Evolutionary conservation across 441 rosid species (phyloP).

Genomic region (Euphorbia schlechtendalii): DNA sequence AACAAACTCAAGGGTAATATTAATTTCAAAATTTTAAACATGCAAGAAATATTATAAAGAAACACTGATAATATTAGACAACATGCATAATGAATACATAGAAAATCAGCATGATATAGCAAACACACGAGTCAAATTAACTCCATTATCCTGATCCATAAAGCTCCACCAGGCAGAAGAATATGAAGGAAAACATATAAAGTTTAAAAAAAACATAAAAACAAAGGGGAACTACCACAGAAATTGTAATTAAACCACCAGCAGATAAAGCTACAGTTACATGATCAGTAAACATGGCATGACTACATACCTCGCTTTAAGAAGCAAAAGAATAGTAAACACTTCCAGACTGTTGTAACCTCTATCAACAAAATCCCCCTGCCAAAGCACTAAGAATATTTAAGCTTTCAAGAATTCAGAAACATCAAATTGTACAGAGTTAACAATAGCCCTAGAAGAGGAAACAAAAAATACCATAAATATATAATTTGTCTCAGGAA

Average conservation of each 20-base stretch:
- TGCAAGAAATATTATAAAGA: not conserved
- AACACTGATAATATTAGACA: not conserved
- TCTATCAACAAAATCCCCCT: constrained; percentile 99
- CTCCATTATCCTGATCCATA: not conserved
- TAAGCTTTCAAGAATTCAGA: not conserved
- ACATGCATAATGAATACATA: not conserved
- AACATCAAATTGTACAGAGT: not conserved
- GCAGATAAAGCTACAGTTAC: not conserved
- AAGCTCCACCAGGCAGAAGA: constrained; percentile 2
- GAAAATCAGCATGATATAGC: not conserved
- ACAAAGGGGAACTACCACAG: not conserved
- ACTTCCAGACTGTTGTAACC: constrained; percentile 99
- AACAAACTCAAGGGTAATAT: not conserved
- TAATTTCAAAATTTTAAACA: not conserved
- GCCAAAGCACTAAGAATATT: constrained; percentile 16
- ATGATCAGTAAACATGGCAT: not conserved
- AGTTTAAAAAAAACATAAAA: not conserved
- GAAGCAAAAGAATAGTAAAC: constrained; percentile 95
- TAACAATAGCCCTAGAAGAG: constrained; percentile 1
- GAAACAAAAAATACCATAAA: constrained; percentile 54
- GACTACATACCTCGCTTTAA: constrained; percentile 78
- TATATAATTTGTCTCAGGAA: constrained; percentile 96
- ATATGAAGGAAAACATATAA: not conserved
- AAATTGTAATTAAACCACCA: not conserved
- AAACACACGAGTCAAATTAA: not conserved